A percentile compares a stretch with the other conserved stretches of the same genome.
phyloP scores from a whole-genome alignment of 2,329 filamentous ascomycete genomes.

The Verticillium albo-atrum region DNA sequence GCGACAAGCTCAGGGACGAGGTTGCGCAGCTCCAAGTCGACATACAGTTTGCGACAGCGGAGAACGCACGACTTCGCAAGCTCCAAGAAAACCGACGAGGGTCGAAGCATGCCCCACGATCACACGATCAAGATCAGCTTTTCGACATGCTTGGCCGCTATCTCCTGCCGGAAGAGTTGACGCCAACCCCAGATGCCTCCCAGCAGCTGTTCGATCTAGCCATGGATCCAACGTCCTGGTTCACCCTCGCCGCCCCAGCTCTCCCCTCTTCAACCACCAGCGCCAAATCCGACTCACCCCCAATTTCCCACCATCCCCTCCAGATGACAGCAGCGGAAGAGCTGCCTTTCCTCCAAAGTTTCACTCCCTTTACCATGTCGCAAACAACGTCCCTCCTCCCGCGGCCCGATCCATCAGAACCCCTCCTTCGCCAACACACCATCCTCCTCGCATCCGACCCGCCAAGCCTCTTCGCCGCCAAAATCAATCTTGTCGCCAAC shows the following conservation, averaged over 20 bases:
- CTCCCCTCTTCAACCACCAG: constrained; percentile 14
- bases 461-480: constrained; percentile 52
- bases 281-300: constrained; percentile 26
- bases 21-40: constrained; percentile 54
- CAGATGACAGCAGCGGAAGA: constrained; percentile 60
- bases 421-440: constrained; percentile 47
- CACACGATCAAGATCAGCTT: constrained; percentile 30
- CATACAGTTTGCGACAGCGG: constrained; percentile 49
- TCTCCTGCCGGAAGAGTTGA: constrained; percentile 30
- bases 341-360: constrained; percentile 64
- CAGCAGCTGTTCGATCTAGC: constrained; percentile 43
- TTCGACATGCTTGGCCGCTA: constrained; percentile 36
- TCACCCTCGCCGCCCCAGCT: constrained; percentile 26
- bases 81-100: constrained; percentile 33
- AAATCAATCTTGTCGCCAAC: constrained; percentile 54
- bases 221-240: constrained; percentile 44
- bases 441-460: constrained; percentile 48
- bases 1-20: constrained; percentile 50
- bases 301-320: constrained; percentile 61
- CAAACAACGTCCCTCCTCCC: constrained; percentile 47
- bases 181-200: constrained; percentile 21
- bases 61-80: constrained; percentile 49
- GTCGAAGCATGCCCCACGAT: constrained; percentile 17
- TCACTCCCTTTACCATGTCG: constrained; percentile 62
- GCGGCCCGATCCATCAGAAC: constrained; percentile 16